These are phyloP conservation scores for Aspergillus quadricinctus DNA, from an alignment of 2,329 filamentous ascomycete species.

Conservation along the genomic window DNA sequence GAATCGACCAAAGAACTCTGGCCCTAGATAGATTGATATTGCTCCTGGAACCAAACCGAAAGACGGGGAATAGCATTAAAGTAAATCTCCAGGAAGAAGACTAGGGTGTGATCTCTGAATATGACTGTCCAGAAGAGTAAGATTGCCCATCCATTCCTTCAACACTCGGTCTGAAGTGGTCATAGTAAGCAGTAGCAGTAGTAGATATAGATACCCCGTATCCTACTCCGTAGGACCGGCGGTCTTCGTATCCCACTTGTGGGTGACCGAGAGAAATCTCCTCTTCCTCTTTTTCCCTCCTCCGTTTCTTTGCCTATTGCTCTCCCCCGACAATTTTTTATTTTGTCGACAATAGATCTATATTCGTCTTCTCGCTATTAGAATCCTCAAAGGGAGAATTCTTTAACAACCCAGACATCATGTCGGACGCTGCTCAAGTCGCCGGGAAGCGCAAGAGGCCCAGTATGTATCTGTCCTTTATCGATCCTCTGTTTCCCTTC, in stretches of 20 bases:
- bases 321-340: neutral
- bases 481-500: neutral
- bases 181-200: neutral
- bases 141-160: too few species aligned
- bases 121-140: too few species aligned
- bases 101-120: too few species aligned
- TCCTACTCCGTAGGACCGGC: neutral
- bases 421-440: constrained; percentile 30
- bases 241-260: neutral
- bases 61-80: too few species aligned
- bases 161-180: too few species aligned
- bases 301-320: neutral
- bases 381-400: neutral
- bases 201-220: neutral
- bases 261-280: neutral
- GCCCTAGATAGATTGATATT: too few species aligned
- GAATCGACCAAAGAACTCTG: too few species aligned
- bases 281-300: neutral
- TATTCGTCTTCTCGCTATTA: neutral
- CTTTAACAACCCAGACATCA: constrained; percentile 15
- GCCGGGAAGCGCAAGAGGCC: constrained; percentile 38
- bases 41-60: too few species aligned
- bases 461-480: constrained; percentile 26
- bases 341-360: neutral
- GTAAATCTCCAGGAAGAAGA: too few species aligned